Base-by-base conservation (phyloP, 1,139 yeast genomes). In the Schizosaccharomyces versatilis region DNA sequence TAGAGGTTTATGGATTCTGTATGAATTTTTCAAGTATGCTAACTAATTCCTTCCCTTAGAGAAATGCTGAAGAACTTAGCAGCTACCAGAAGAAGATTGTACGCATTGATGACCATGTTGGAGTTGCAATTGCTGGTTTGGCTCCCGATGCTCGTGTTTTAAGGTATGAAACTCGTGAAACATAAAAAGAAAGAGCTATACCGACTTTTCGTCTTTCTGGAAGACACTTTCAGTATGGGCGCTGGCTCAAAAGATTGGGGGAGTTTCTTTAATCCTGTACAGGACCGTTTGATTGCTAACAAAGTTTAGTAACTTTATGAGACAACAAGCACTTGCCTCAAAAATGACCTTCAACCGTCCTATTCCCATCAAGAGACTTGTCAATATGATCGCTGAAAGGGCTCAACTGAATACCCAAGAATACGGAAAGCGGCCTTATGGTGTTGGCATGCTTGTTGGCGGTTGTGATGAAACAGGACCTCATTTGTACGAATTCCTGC, bases 391-490 rank as follows among this genome's bases (percentile, higher is more conserved):
- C 64, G 95, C 96, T 41, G 96, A 88, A 68, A 90, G 90, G 71
- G 98, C 99, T 0, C 99, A 90, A 70, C 81, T 79, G 62, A 90
- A 90, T 69, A 90, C 99, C 52, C 98, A 90, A 70, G 80, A 85
- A 58, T 86, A 90, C 64, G 98, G 97, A 9, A 81, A 93, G 14
- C 80, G 98, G 67, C 98, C 98, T 12, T 90, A 90, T 66, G 99
- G 99, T 60, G 98, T 90, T 19, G 99, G 98, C 3, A 73, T 90
- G 60, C 72, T 90, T 59, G 77, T 90, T 55, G 80, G 85, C n/a
- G 99, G 99, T 19, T 77, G 78, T 65, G 99, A 90, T 67, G 94
- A 84, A 65, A 77, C 86, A 42, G 98, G 98, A 9, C 84, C 97
- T 12, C 98, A 90, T 68, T 72, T 90, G 61, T 81, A 79, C 67